Percentiles rank a stretch among this genome's conserved stretches.
Conservation (phyloP, 164 flowering plant species). For the Aristolochia fimbriata region DNA sequence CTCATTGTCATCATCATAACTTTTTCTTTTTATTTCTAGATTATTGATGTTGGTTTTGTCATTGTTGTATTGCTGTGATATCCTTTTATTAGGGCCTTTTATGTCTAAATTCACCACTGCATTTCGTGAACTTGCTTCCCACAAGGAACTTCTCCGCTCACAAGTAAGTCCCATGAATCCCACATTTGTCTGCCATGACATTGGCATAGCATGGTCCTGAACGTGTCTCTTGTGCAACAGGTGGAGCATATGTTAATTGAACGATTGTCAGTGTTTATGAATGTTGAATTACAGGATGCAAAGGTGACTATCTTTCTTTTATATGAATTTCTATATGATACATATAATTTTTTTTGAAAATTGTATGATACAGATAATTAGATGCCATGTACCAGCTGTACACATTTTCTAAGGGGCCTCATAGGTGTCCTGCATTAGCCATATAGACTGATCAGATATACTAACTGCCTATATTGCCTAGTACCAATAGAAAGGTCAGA, state of each 20-base stretch:
- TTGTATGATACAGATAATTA: not conserved
- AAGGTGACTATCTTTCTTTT: constrained; percentile 32
- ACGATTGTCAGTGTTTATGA: constrained; percentile 46
- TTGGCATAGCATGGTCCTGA: not conserved
- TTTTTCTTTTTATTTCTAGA: not conserved
- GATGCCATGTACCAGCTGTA: not conserved
- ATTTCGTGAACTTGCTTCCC: constrained; percentile 75
- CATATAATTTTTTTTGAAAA: too few species aligned
- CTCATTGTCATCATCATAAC: not conserved
- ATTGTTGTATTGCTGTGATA: not conserved
- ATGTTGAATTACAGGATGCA: constrained; percentile 48
- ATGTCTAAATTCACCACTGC: constrained; percentile 64
- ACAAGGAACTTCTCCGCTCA: constrained; percentile 85
- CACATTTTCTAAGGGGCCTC: not conserved
- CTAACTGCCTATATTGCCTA: too few species aligned
- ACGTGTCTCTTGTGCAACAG: constrained; percentile 22
- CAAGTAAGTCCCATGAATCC: constrained; percentile 38
- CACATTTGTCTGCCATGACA: not conserved
- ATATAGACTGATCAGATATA: too few species aligned
- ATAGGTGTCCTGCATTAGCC: not conserved
- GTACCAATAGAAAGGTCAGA: too few species aligned
- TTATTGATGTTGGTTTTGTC: not conserved
- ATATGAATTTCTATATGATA: not conserved
- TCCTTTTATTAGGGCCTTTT: constrained; percentile 59
- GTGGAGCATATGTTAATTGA: constrained; percentile 72